Base-by-base conservation (phyloP, 805 yeast genomes). In the Candida maris region DNA sequence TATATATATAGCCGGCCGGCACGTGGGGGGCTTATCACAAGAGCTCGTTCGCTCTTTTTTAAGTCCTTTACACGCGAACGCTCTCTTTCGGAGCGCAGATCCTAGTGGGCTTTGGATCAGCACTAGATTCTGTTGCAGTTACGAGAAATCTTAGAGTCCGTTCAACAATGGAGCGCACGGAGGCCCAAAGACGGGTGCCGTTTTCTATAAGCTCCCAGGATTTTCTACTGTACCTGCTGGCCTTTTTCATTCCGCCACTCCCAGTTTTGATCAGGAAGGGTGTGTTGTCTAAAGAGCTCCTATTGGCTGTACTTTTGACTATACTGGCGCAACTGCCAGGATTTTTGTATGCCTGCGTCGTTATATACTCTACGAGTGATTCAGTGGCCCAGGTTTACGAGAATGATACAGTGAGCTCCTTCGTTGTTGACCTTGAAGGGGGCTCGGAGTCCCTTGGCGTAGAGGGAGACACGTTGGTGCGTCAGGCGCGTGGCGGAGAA, bases 191-290 rank as follows among this genome's bases (percentile, higher is more conserved):
- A n/a, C n/a, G n/a, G n/a, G n/a, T n/a, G n/a, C n/a, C n/a, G n/a
- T n/a, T n/a, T n/a, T n/a, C n/a, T n/a, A 5, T 57, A 52, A 29
- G 51, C 54, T 2, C 40, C 70, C n/a, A n/a, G 3, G 89, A 83
- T 54, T 53, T 78, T n/a, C 54, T 77, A 10, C 71, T 84, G 12
- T 76, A 79, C 38, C 46, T 78, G 1, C 54, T 79, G 6, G 80
- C 86, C 3, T 68, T 81, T 33, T 65, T 83, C 34, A 68, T 80
- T 52, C 93, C 94, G 2, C 93, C 93, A 0, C 64, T 83, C 9
- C 85, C 89, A 0, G 88, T 84, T 8, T 60, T 78, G 57, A 67
- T 81, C 24, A 68, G 87, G 52, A 63, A 77, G 32, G 93, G 93
- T 1, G 35, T 73, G 12, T 77, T 76, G 47, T 66, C 81, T 3